Evolutionary conservation across 2,329 filamentous ascomycete species (phyloP).

Genomic region (Cordyceps cicadae): DNA sequence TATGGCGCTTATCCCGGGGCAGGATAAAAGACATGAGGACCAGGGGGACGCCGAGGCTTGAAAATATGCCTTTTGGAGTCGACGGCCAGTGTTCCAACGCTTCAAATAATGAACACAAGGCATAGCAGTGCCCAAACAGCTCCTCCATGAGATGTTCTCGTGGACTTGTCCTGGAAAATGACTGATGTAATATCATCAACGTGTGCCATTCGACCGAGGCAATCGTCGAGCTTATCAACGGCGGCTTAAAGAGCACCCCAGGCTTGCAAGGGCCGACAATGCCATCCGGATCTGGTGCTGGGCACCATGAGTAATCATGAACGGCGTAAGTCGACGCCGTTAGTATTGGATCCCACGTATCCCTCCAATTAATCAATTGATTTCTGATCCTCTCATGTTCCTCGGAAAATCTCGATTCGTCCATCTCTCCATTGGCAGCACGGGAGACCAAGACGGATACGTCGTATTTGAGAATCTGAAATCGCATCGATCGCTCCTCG

Average conservation of each 20-base stretch:
- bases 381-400: slow-evolving; percentile 50
- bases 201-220: slow-evolving; percentile 70
- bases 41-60: slow-evolving; percentile 67
- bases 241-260: slow-evolving; percentile 60
- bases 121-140: slow-evolving; percentile 54
- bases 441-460: slow-evolving; percentile 70
- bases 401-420: slow-evolving; percentile 52
- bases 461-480: slow-evolving; percentile 69
- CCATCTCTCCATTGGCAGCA: slow-evolving; percentile 55
- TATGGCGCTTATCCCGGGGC: slow-evolving; percentile 63
- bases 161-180: slow-evolving; percentile 55
- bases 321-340: slow-evolving; percentile 55
- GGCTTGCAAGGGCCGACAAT: slow-evolving; percentile 67
- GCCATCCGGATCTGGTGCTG: slow-evolving; percentile 48
- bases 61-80: slow-evolving; percentile 59
- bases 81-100: slow-evolving; percentile 64
- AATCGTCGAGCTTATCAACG: slow-evolving; percentile 67
- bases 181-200: slow-evolving; percentile 71
- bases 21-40: slow-evolving; percentile 71
- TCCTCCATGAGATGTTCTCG: slow-evolving; percentile 44
- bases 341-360: slow-evolving; percentile 52
- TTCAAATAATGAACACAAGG: slow-evolving; percentile 71
- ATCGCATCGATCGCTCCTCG: slow-evolving; percentile 55
- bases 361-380: slow-evolving; percentile 41
- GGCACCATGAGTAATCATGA: slow-evolving; percentile 50